A percentile compares a stretch with the other conserved stretches of the same genome.
phyloP scores from a whole-genome alignment of 2,329 filamentous ascomycete species.

The Colletotrichum shisoi region DNA sequence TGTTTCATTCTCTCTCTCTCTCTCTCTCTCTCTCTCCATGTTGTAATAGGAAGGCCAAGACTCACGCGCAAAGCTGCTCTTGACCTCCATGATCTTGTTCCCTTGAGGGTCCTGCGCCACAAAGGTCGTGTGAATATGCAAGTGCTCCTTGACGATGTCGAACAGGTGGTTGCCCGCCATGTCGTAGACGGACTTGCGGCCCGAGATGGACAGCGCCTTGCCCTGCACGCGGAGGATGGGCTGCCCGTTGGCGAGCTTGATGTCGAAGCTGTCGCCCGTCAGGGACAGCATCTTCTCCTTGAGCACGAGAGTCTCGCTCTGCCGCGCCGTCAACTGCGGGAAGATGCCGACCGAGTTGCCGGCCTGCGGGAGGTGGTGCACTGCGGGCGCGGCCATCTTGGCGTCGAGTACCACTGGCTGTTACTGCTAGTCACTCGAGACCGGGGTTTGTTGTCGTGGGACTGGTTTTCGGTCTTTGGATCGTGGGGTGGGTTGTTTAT shows the following conservation, averaged over 20 bases:
- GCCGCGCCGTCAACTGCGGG: slow-evolving; percentile 49
- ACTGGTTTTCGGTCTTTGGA: not conserved
- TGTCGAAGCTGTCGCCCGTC: slow-evolving; percentile 70
- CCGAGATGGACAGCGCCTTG: slow-evolving; percentile 60
- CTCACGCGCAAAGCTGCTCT: slow-evolving; percentile 48
- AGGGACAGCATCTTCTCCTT: slow-evolving; percentile 70
- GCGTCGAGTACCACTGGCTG: too few species aligned
- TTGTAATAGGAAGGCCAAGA: not conserved
- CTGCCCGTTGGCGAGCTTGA: slow-evolving; percentile 62
- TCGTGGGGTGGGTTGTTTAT: not conserved
- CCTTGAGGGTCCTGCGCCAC: slow-evolving; percentile 56
- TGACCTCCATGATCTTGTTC: slow-evolving; percentile 62
- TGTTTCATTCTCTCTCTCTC: too few species aligned
- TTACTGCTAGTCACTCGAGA: too few species aligned
- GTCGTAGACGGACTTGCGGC: slow-evolving; percentile 65
- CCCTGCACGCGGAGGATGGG: slow-evolving; percentile 66
- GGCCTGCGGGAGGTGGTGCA: slow-evolving; percentile 43
- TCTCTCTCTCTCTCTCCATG: not conserved
- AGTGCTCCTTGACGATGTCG: slow-evolving; percentile 62
- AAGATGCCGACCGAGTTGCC: slow-evolving; percentile 53
- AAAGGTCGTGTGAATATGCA: slow-evolving; percentile 62
- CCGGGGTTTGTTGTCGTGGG: not conserved
- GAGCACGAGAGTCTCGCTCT: slow-evolving; percentile 61
- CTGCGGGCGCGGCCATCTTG: slow-evolving; percentile 10
- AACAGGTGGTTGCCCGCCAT: slow-evolving; percentile 63